Conservation (phyloP, 169 alveolate species). For the Babesia microti region DNA sequence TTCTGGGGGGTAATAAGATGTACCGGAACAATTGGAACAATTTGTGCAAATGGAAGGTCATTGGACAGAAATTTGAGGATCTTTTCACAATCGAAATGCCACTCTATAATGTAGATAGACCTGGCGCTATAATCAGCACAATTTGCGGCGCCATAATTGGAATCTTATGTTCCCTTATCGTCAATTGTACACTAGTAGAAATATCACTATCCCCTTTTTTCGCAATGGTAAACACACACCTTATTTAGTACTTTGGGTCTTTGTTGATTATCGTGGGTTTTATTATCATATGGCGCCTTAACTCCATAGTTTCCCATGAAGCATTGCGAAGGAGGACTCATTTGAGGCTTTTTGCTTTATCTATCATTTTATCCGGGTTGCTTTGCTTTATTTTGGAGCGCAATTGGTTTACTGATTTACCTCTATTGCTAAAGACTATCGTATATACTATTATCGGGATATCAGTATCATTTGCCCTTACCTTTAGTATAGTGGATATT, state of each 20-base stretch:
- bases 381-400: constrained; percentile 79
- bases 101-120: constrained; percentile 11
- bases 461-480: constrained; percentile 84
- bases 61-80: no score
- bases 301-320: constrained; percentile 39
- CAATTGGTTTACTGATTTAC: constrained; percentile 75
- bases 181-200: constrained; percentile 83
- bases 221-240: constrained; percentile 55
- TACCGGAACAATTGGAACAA: no score
- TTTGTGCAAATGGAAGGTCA: no score
- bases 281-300: constrained; percentile 75
- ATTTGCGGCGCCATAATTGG: constrained; percentile 77
- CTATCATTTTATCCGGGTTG: constrained; percentile 50
- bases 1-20: no score
- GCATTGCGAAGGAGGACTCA: constrained; percentile 27
- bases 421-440: constrained; percentile 71
- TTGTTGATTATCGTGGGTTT: constrained; percentile 77
- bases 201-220: constrained; percentile 79
- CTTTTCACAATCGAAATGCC: no score
- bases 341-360: constrained; percentile 19
- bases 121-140: constrained; percentile 45
- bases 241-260: constrained; percentile 72
- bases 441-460: constrained; percentile 86
- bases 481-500: constrained; percentile 81
- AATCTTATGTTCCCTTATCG: constrained; percentile 73